Percentiles rank a stretch among this genome's conserved stretches.
phyloP scores from a whole-genome alignment of 2,329 filamentous ascomycete species.

The Pestalotiopsis sp. region DNA sequence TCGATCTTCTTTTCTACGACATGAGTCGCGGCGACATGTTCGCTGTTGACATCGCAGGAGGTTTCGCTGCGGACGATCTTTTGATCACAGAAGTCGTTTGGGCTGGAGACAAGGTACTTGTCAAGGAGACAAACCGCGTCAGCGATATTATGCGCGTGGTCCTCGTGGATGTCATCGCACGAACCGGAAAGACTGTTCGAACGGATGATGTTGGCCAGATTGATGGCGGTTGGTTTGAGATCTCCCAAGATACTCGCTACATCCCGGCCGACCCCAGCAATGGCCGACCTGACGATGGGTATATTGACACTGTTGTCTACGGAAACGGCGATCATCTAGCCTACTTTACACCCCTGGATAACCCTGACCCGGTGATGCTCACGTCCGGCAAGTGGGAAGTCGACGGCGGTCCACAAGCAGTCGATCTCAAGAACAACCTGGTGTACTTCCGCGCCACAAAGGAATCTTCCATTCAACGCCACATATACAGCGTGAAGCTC shows the following conservation, averaged over 20 bases:
- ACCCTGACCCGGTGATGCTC: slow-evolving; percentile 77
- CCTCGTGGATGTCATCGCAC: slow-evolving; percentile 75
- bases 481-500: slow-evolving; percentile 87
- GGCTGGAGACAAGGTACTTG: slow-evolving; percentile 81
- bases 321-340: slow-evolving; percentile 88
- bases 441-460: slow-evolving; percentile 92
- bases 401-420: slow-evolving; percentile 77
- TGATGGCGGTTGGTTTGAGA: slow-evolving; percentile 98
- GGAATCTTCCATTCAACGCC: slow-evolving; percentile 84
- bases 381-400: slow-evolving; percentile 94
- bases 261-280: slow-evolving; percentile 81
- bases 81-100: slow-evolving; percentile 93
- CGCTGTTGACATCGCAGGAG: slow-evolving; percentile 73
- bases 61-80: slow-evolving; percentile 79
- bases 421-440: slow-evolving; percentile 82
- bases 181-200: slow-evolving; percentile 78
- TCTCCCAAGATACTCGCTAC: slow-evolving; percentile 82
- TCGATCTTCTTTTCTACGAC: slow-evolving; percentile 88
- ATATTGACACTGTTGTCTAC: slow-evolving; percentile 88
- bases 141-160: slow-evolving; percentile 90
- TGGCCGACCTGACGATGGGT: slow-evolving; percentile 81
- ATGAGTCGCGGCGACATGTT: slow-evolving; percentile 77
- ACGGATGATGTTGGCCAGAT: slow-evolving; percentile 78
- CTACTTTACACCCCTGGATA: slow-evolving; percentile 90
- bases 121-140: slow-evolving; percentile 92